A percentile compares a stretch with the other conserved stretches of the same genome.
phyloP scores from a whole-genome alignment of 2,329 filamentous ascomycete species.

The Aspergillus oerlinghausenensis region DNA sequence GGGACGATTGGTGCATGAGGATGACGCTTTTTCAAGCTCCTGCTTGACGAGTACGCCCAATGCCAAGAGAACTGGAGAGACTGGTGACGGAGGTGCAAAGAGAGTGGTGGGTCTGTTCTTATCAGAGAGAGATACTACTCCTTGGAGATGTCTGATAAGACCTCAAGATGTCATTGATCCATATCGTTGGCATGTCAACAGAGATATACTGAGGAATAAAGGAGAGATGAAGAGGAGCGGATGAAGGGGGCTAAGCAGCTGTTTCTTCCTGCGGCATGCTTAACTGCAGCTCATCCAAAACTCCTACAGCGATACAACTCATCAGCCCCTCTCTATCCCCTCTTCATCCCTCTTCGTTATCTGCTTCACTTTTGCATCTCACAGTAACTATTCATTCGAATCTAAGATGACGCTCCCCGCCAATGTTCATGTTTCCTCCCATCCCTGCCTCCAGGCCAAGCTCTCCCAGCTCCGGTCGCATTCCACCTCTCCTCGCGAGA shows the following conservation, averaged over 20 bases:
- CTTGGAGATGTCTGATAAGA: no score
- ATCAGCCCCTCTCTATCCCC: not conserved
- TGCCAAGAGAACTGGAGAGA: no score
- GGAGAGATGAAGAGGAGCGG: constrained; percentile 2
- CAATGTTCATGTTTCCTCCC: constrained; percentile 70
- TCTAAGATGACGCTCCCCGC: constrained; percentile 35
- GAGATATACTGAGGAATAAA: not conserved
- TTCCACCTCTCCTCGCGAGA: constrained; percentile 65
- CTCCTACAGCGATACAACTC: not conserved
- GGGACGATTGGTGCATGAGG: not conserved
- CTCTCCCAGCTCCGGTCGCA: constrained; percentile 81
- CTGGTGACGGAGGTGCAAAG: no score
- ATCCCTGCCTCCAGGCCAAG: constrained; percentile 84
- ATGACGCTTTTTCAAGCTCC: not conserved
- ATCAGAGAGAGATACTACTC: no score
- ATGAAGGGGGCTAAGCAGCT: constrained; percentile 3
- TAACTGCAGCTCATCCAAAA: not conserved
- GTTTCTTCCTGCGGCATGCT: constrained; percentile 5
- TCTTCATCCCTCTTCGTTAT: not conserved
- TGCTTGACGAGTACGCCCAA: no score
- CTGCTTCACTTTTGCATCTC: not conserved
- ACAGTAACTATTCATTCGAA: not conserved
- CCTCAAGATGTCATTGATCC: no score
- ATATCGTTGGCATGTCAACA: not conserved
- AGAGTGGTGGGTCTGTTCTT: no score